Base-by-base conservation (phyloP, 352 stramenopile species). In the Phytophthora sansomeana region DNA sequence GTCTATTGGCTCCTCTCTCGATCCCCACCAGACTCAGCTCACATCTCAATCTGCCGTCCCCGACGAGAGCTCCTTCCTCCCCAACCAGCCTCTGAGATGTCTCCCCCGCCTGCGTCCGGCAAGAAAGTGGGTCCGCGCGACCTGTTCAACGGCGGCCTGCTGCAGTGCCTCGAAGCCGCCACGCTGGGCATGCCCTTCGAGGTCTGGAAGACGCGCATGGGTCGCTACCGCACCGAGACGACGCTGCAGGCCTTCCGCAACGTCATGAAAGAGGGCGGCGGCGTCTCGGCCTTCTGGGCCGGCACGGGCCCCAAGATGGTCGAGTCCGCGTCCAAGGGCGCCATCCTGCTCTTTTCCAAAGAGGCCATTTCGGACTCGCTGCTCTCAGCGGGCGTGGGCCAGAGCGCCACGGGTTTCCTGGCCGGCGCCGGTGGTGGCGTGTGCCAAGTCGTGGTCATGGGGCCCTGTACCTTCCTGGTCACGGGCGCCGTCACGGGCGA, bases 171-270 rank as follows among this genome's bases (percentile, higher is more conserved):
- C 8, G 91, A 97, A 69, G 91, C 91, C 30, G 89, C 86, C 19
- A 96, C 89, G 55, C 78, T 97, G 28, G 91, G 91, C 63, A 96
- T 97, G 89, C 91, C 91, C 38, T 97, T 97, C 64, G 91, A 97
- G 77, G 91, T 97, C 38, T 97, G 91, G 91, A 97, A 97, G 74
- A 97, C 91, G 55, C 89, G 90, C 74, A 97, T 97, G 91, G 91
- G 91, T 13, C 86, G 90, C 49, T 97, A 92, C 77, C 85, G 91
- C 60, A 73, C 67, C 29, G 87, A 97, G 72, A 83, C 72, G 39
- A 97, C 91, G 33, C 14, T 81, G 30, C 75, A 96, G 69, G 85
- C 91, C 43, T 97, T 97, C 69, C 68, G 76, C 57, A 97, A 96
- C 63, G 89, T 97, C 30, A 95, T 96, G 83, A 83, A 81, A 44